Evolutionary conservation across 192 early-diverging fungal species (phyloP).

Genomic region (Dispira simplex): DNA sequence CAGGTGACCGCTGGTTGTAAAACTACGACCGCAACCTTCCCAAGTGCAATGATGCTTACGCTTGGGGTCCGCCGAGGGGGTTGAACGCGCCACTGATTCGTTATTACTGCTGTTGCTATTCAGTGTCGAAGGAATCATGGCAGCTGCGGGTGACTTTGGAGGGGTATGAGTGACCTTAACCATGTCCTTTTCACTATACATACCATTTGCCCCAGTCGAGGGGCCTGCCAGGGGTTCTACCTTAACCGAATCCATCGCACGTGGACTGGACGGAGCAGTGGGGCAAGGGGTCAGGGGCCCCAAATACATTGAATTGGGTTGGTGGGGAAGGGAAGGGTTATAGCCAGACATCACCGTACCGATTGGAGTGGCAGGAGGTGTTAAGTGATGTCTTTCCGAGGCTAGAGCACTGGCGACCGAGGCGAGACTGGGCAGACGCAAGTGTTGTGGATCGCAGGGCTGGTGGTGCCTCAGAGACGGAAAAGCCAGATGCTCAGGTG

Average conservation of each 20-base stretch:
- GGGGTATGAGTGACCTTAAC: conserved; percentile 4
- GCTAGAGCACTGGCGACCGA: conserved; percentile 19
- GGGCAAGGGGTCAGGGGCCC: conserved; percentile 5
- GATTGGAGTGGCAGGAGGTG: conserved; percentile 13
- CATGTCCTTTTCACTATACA: not conserved
- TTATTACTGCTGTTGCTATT: no score
- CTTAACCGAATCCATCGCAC: conserved; percentile 13
- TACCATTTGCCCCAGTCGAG: not conserved
- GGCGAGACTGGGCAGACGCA: conserved; percentile 17
- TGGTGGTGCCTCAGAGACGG: not conserved
- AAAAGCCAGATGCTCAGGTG: not conserved
- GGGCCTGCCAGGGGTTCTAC: not conserved
- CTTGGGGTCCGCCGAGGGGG: conserved; percentile 27
- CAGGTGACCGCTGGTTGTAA: conserved; percentile 75
- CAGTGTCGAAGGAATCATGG: not conserved
- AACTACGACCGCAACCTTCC: conserved; percentile 52
- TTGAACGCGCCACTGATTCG: not conserved
- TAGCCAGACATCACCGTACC: conserved; percentile 11
- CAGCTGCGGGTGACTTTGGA: conserved; percentile 1
- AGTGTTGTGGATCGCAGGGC: conserved; percentile 6
- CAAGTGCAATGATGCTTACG: conserved; percentile 55
- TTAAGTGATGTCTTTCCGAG: conserved; percentile 15
- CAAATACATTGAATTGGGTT: conserved; percentile 3
- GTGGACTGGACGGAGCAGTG: conserved; percentile 11
- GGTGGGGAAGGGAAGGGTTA: no score